A percentile compares a stretch with the other conserved stretches of the same genome.
phyloP scores from a whole-genome alignment of 1,139 yeast genomes.

The Blastobotrys elegans region DNA sequence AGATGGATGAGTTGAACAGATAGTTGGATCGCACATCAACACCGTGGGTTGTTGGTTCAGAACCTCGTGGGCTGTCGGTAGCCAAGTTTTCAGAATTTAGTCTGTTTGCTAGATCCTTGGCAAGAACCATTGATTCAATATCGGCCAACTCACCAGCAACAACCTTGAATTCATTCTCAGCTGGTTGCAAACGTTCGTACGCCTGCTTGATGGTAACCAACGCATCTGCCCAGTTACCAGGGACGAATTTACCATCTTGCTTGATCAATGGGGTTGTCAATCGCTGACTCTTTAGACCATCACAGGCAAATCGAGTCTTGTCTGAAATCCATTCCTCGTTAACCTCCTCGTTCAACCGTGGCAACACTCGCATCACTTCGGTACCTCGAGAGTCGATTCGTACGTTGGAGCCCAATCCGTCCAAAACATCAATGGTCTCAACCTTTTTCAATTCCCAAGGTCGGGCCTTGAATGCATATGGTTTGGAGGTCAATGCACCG shows the following conservation, averaged over 20 bases:
- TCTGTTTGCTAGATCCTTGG: constrained; percentile 72
- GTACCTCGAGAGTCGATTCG: constrained; percentile 85
- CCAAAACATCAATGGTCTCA: constrained; percentile 81
- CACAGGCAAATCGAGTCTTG: constrained; percentile 81
- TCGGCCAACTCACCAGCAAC: constrained; percentile 79
- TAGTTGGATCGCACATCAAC: constrained; percentile 76
- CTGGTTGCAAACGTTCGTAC: constrained; percentile 52
- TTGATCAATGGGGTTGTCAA: constrained; percentile 76
- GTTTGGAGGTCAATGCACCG: constrained; percentile 87
- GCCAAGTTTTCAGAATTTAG: constrained; percentile 80
- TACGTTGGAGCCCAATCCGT: constrained; percentile 76
- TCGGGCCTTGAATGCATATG: constrained; percentile 85
- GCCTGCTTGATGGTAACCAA: constrained; percentile 66
- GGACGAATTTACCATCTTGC: constrained; percentile 64
- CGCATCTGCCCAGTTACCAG: constrained; percentile 88
- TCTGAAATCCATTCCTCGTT: constrained; percentile 93
- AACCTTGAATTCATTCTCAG: constrained; percentile 72
- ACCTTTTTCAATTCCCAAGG: constrained; percentile 94
- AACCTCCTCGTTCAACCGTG: constrained; percentile 79
- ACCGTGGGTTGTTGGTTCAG: constrained; percentile 61
- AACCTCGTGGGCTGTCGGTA: constrained; percentile 57
- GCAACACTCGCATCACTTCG: constrained; percentile 84
- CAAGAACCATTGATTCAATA: constrained; percentile 76
- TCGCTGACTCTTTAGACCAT: constrained; percentile 83
- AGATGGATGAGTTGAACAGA: constrained; percentile 72